A percentile compares a stretch with the other conserved stretches of the same genome.
Evolutionary conservation across 1,284 basidiomycete genomes (phyloP).

Genomic region (Cerioporus squamosus): DNA sequence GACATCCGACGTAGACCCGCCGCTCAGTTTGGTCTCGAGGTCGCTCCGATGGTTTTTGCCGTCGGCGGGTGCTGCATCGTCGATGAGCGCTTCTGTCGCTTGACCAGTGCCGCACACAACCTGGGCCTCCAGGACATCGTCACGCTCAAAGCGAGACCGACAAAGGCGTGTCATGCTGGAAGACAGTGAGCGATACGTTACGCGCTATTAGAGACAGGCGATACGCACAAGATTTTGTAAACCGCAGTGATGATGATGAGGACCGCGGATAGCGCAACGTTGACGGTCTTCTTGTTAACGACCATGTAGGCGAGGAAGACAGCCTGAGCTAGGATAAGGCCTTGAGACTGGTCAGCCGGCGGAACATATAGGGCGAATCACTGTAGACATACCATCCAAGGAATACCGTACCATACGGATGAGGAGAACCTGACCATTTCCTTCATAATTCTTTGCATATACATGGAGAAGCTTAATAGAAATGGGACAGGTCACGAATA

Average conservation of each 20-base stretch:
- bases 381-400: conserved; percentile 63
- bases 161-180: conserved; percentile 72
- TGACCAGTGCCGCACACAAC: conserved; percentile 45
- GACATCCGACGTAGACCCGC: conserved; percentile 21
- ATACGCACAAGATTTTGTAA: conserved; percentile 73
- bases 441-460: conserved; percentile 89
- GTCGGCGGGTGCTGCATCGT: conserved; percentile 20
- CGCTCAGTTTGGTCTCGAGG: conserved; percentile 24
- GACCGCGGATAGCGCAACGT: conserved; percentile 70
- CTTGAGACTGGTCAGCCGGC: conserved; percentile 20
- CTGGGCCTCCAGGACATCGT: conserved; percentile 54
- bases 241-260: conserved; percentile 75
- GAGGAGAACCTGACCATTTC: conserved; percentile 74
- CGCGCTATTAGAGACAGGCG: not conserved
- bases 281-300: conserved; percentile 67
- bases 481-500: conserved; percentile 32
- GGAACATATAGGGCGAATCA: too few species aligned
- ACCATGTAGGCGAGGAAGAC: conserved; percentile 84
- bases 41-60: conserved; percentile 3
- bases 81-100: conserved; percentile 22
- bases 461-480: conserved; percentile 76
- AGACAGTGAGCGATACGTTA: conserved; percentile 1
- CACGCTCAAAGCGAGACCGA: conserved; percentile 66
- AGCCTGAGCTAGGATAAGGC: conserved; percentile 57
- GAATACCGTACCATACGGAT: conserved; percentile 83